Base-by-base conservation (phyloP, 768 basidiomycete species). In the Rhodotorula paludigena region DNA sequence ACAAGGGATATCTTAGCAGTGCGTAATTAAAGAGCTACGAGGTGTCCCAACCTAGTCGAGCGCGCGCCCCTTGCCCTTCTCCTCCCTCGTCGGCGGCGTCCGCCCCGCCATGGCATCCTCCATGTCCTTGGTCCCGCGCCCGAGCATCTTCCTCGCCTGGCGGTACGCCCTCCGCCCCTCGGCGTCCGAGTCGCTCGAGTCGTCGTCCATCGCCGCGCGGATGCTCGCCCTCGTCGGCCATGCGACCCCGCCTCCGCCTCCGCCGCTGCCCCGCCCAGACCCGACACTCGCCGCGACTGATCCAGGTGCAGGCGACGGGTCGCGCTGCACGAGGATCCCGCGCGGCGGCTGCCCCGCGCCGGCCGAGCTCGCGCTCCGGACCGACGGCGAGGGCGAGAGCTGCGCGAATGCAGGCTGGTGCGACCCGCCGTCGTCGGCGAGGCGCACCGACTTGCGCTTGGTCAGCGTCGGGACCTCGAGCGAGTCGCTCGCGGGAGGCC, bases 391-490 rank as follows among this genome's bases (percentile, higher is more conserved):
- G 1, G 71, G 66, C 20, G 71, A 61, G 33, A 61, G 61, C 14
- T 11, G 32, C n/a, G 62, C 25, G 38, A 41, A 32, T 0, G 53
- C 28, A 21, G 32, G 36, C 11, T 41, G 57, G 39, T 41, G 25
- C 5, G 45, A n/a, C 59, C 59, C 63, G 15, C 41, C 35, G 15
- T 32, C 21, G 5, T 64, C 65, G 60, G 56, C 71, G 33, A 72
- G 63, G 18, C 71, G 59, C 28, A 72, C 71, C n/a, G 60, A 62
- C 54, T 72, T 72, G 44, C 71, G 71, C 51, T 68, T 65, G 48
- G 35, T 8, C 20, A 69, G 48, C 38, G 32, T 33, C 44, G 44
- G 45, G 12, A 38, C 16, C 44, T 38, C 28, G 58, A n/a, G 35
- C 15, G 39, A 16, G 33, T 54, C 25, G n/a, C 35, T 28, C 12